Evolutionary conservation across 768 basidiomycete genomes (phyloP).

Genomic region (Cubamyces sp.): DNA sequence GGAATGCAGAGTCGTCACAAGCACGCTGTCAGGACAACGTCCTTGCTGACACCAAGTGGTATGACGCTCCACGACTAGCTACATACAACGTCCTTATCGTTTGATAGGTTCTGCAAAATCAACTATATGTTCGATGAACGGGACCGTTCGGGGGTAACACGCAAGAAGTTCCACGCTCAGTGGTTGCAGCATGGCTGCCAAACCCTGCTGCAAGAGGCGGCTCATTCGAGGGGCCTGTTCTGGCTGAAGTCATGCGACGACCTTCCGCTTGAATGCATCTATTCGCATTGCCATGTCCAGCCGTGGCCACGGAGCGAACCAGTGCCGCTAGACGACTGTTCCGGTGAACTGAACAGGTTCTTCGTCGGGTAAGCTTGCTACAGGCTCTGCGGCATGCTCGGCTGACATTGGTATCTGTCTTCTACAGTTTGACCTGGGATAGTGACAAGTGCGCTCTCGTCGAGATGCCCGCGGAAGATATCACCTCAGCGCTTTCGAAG

Average conservation of each 20-base stretch:
- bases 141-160: not conserved
- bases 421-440: constrained; percentile 54
- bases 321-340: constrained; percentile 51
- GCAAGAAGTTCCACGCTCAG: constrained; percentile 68
- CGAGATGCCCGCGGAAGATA: constrained; percentile 44
- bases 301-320: constrained; percentile 45
- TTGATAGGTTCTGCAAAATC: constrained; percentile 69
- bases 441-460: constrained; percentile 49
- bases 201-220: constrained; percentile 66
- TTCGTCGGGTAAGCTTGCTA: constrained; percentile 52
- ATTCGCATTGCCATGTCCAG: constrained; percentile 57
- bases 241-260: constrained; percentile 60
- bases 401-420: not conserved
- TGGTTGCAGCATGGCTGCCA: constrained; percentile 72
- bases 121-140: constrained; percentile 58
- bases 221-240: constrained; percentile 65
- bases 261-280: constrained; percentile 57
- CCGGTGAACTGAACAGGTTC: constrained; percentile 51
- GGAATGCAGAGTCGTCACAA: constrained; percentile 42
- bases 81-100: not conserved
- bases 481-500: constrained; percentile 33
- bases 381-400: not conserved
- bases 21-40: constrained; percentile 52
- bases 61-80: constrained; percentile 29
- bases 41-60: constrained; percentile 67